Conservation (phyloP, 257 asterid species). For the Ilex asprella region DNA sequence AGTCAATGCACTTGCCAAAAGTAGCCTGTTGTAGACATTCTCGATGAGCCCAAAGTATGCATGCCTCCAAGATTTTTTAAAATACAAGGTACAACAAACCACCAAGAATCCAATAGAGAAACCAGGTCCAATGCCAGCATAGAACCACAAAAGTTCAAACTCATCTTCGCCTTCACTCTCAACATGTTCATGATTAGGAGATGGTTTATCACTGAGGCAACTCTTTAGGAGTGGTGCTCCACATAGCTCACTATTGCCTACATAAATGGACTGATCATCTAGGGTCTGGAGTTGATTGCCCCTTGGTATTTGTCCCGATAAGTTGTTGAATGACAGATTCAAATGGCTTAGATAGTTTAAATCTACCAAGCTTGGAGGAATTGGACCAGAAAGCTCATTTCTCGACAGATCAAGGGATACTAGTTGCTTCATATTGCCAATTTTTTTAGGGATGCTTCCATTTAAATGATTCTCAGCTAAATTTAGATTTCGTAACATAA, state of each 20-base stretch:
- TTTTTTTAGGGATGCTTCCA: conserved; percentile 22
- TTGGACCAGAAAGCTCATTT: conserved; percentile 22
- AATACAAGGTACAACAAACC: background rate
- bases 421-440: conserved; percentile 17
- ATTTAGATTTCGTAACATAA: conserved; percentile 11
- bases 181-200: background rate
- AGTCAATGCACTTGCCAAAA: too few relatives aligned
- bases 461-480: conserved; percentile 21
- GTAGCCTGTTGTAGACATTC: background rate
- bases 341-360: conserved; percentile 24
- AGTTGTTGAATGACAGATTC: conserved; percentile 24
- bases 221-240: background rate
- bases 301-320: conserved; percentile 24
- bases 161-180: background rate
- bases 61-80: conserved; percentile 11
- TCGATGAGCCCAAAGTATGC: conserved; percentile 1
- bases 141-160: too few relatives aligned
- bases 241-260: background rate
- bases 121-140: conserved; percentile 11
- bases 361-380: conserved; percentile 18
- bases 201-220: background rate
- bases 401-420: conserved; percentile 32
- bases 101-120: conserved; percentile 17
- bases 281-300: conserved; percentile 27
- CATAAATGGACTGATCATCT: background rate